phyloP scores from a whole-genome alignment of 2,329 filamentous ascomycete species.

The Apiospora aurea region DNA sequence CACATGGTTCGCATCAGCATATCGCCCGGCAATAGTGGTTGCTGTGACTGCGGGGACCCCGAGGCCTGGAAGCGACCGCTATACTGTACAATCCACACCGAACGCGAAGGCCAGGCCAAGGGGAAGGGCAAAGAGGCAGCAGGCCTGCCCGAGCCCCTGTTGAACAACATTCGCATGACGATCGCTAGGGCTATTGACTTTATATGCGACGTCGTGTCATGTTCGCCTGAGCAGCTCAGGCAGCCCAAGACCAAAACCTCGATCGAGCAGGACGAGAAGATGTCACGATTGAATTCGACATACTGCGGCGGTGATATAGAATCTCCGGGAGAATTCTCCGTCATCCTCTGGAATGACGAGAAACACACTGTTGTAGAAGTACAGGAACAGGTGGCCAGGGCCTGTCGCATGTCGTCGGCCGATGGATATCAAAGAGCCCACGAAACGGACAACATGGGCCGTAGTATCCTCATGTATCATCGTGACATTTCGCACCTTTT shows the following conservation, averaged over 20 bases:
- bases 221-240: constrained; percentile 93
- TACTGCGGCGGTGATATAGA: constrained; percentile 76
- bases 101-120: constrained; percentile 60
- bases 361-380: constrained; percentile 97
- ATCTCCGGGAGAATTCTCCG: constrained; percentile 76
- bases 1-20: constrained; percentile 91
- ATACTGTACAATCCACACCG: constrained; percentile 92
- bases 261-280: constrained; percentile 81
- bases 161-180: constrained; percentile 82
- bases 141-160: constrained; percentile 75
- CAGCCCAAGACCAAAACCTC: constrained; percentile 83
- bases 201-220: constrained; percentile 96
- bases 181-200: constrained; percentile 89
- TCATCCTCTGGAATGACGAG: constrained; percentile 97
- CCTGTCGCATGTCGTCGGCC: constrained; percentile 75
- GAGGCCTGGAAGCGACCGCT: constrained; percentile 92
- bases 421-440: constrained; percentile 80
- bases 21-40: constrained; percentile 90
- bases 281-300: constrained; percentile 76
- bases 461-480: constrained; percentile 82
- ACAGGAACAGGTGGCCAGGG: constrained; percentile 85
- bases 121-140: constrained; percentile 67
- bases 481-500: constrained; percentile 76
- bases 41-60: constrained; percentile 95
- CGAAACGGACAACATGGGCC: constrained; percentile 87